Evolutionary conservation across 1,284 basidiomycete species (phyloP), one percentile per base, ranked within the genome.

Genomic region (Cryptococcus sp.): DNA sequence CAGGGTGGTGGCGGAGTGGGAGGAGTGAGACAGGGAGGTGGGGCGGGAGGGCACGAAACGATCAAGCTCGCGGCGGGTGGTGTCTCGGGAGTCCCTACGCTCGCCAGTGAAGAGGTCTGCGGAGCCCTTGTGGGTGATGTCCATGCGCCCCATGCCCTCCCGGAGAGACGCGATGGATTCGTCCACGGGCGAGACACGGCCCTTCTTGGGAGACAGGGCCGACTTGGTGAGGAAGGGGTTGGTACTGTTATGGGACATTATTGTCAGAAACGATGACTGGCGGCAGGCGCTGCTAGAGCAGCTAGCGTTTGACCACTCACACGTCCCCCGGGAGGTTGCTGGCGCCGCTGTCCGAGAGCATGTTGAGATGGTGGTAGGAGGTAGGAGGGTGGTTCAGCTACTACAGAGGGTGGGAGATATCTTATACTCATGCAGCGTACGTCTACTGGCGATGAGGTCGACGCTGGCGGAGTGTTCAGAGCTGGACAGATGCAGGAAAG

Each of bases 31-130:
- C 4, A 68, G 48, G 0, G 71, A 71, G 1, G 62, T 44, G 7
- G 70, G 65, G 33, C 76, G 66, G 16, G 73, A 72, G 5, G 76
- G 76, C 5, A 78, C 75, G 50, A 78, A 78, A 23, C 76, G 69
- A 56, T 78, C 76, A 23, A 76, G 67, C 70, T 61, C 59, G 9
- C 59, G 52, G 8, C 59, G 33, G 20, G 50, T 77, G 48, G 37
- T 18, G 16, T 61, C 59, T 55, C 54, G 63, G 15, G 48, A 54
- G 20, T 65, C 58, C 40, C 60, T 60, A 5, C 57, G 44, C 35
- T 55, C 57, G 18, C 46, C 18, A 23, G 48, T 52, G 48, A 56
- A 64, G 37, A 68, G 67, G 6, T 51, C 56, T 8, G 55, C 49
- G n/a, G 60, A 63, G 2, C 62, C 53, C 16, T 61, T 57, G 20